Base-by-base conservation (phyloP, 2,329 filamentous ascomycete species). In the Dryadomyces sulphureus region DNA sequence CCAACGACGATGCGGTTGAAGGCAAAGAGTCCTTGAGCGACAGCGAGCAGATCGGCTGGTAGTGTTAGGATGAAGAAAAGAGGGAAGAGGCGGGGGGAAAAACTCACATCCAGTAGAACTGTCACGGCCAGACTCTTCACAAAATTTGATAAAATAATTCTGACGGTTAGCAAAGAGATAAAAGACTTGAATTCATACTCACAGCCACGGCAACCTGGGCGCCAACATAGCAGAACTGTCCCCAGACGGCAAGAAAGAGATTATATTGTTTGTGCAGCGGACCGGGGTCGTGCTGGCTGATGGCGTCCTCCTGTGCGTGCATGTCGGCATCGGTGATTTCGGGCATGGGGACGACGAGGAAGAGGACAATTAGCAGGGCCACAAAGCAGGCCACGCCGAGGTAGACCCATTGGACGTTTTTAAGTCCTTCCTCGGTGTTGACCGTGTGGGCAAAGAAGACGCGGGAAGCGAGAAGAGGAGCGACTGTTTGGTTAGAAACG, bases 351-450 rank as follows among this genome's bases (percentile, higher is more conserved):
- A 67, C 68, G 47, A 79, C 67, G 56, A 72, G 77, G 58, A 80
- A 81, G 9, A 79, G 64, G 2, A 68, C 60, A 0, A 74, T 69
- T 1, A 81, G 65, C 9, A 71, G 48, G 50, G 69, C 72, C 22
- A 78, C 74, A 48, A 81, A 80, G 51, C 65, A 64, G 2, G 75
- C 77, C 27, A 80, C 76, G 5, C 72, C 75, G 2, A 81, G 65
- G 53, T 81, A 81, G 2, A 74, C 70, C 73, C 75, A 81, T 56
- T 81, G 77, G 8, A 80, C 76, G 45, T 73, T 79, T 52, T 65
- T 61, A 45, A 81, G 58, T 3, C 69, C 66, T n/a, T 67, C 58
- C 9, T 59, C 60, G 43, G 65, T 66, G 30, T 71, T 64, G 30
- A 67, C 64, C 0, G 67, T 70, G 44, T 72, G 63, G 38, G 69